These are phyloP conservation scores for Hippophae tibetana DNA, from an alignment of 306 rosid genomes.

Conservation along the genomic window DNA sequence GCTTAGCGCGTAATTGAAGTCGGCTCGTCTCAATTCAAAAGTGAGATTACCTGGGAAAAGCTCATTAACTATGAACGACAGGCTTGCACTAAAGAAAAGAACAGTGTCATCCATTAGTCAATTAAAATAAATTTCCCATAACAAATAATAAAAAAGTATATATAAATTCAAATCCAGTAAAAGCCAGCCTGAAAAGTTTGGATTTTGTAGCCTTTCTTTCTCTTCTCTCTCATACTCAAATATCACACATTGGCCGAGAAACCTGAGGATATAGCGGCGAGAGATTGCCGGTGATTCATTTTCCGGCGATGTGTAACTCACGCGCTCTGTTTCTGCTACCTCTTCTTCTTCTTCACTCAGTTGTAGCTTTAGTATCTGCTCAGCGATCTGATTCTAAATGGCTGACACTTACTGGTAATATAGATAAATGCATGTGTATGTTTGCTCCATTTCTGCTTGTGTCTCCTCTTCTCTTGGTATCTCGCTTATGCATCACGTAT, in stretches of 20 bases:
- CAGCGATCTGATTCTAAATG: constrained; percentile 42
- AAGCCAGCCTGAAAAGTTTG: no score
- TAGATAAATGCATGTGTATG: neutral
- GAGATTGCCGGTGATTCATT: constrained; percentile 19
- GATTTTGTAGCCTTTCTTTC: no score
- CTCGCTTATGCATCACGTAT: neutral
- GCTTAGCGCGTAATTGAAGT: no score
- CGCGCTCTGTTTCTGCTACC: constrained; percentile 35
- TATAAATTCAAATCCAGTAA: no score
- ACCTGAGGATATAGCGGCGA: constrained; percentile 8
- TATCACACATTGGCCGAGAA: constrained; percentile 19
- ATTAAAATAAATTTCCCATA: no score
- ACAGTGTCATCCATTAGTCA: no score
- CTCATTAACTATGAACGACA: no score
- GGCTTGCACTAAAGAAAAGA: no score
- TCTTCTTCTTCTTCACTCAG: constrained; percentile 33
- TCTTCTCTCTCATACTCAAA: neutral
- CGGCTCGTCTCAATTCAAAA: no score
- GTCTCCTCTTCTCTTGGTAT: neutral
- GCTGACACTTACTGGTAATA: constrained; percentile 59
- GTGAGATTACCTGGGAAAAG: no score
- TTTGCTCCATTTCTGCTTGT: constrained; percentile 1
- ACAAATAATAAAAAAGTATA: no score
- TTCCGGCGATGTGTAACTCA: constrained; percentile 48
- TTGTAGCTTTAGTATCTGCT: constrained; percentile 49